These are phyloP conservation scores for Volvox africanus DNA, from an alignment of 139 green algal species.

Conservation along the genomic window DNA sequence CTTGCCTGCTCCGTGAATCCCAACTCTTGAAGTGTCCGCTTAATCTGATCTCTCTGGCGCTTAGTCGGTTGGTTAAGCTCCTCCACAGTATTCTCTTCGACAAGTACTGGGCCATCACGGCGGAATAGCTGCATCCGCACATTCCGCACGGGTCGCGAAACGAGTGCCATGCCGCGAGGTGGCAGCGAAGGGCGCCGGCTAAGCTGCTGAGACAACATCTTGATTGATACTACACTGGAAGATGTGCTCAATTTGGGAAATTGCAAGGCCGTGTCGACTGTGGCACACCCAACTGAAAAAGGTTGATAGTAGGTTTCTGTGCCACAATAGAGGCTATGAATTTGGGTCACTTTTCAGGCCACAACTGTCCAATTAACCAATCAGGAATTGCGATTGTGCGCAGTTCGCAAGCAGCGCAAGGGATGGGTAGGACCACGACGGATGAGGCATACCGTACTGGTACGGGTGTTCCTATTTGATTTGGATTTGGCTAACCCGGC, in stretches of 20 bases:
- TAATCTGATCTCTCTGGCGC: conserved; percentile 16
- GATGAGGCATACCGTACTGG: neutral
- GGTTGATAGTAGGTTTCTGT: conserved; percentile 8
- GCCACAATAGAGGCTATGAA: neutral
- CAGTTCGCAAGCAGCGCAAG: neutral
- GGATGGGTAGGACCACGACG: neutral
- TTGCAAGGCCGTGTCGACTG: neutral
- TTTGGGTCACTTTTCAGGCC: neutral
- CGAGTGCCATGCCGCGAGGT: neutral
- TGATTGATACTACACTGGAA: neutral
- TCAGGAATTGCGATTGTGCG: neutral
- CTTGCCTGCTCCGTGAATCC: conserved; percentile 40
- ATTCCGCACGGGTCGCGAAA: neutral
- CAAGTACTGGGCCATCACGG: neutral
- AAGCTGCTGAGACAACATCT: neutral
- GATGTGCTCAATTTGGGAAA: neutral
- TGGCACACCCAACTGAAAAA: neutral
- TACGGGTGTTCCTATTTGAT: neutral
- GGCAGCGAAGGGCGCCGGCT: neutral
- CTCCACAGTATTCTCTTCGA: neutral
- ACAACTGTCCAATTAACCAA: neutral
- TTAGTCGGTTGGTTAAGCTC: conserved; percentile 2
- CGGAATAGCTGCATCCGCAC: conserved; percentile 29
- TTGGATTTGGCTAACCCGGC: too few species aligned
- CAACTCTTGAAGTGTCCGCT: conserved; percentile 20